phyloP scores from a whole-genome alignment of 371 early-diverging fungal genomes.

The Mitosporidium daphniae region DNA sequence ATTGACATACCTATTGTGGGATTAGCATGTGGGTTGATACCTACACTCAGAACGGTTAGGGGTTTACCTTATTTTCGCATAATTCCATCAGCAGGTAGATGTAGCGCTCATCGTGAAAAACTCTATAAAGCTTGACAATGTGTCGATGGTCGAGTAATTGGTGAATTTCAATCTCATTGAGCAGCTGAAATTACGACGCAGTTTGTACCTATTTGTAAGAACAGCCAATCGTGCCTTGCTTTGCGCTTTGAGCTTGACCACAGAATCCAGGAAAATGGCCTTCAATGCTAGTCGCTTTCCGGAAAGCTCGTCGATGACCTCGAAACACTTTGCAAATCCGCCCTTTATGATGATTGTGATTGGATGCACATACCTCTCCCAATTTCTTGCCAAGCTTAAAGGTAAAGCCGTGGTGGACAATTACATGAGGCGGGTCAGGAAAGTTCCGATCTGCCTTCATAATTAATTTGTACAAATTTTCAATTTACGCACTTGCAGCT shows the following conservation, averaged over 20 bases:
- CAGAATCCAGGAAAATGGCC: slow-evolving; percentile 21
- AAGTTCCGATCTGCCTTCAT: too few relatives aligned
- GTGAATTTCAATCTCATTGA: slow-evolving; percentile 59
- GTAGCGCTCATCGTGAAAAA: slow-evolving; percentile 47
- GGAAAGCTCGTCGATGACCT: slow-evolving; percentile 12
- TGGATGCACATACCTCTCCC: too few relatives aligned
- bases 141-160: slow-evolving; percentile 24
- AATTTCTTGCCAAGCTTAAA: too few relatives aligned
- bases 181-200: slow-evolving; percentile 12
- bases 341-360: too few relatives aligned
- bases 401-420: too few relatives aligned
- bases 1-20: background rate
- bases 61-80: slow-evolving; percentile 37
- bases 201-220: slow-evolving; percentile 2
- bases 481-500: too few relatives aligned
- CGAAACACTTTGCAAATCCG: slow-evolving; percentile 53
- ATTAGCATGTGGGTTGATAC: background rate
- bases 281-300: slow-evolving; percentile 24
- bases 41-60: background rate
- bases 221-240: slow-evolving; percentile 12
- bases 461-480: too few relatives aligned
- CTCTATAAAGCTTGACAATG: slow-evolving; percentile 40
- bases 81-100: slow-evolving; percentile 76
- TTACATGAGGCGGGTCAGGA: too few relatives aligned
- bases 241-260: slow-evolving; percentile 16